Base-by-base conservation (phyloP, 2,329 filamentous ascomycete species). In the Achaetomium macrosporum region DNA sequence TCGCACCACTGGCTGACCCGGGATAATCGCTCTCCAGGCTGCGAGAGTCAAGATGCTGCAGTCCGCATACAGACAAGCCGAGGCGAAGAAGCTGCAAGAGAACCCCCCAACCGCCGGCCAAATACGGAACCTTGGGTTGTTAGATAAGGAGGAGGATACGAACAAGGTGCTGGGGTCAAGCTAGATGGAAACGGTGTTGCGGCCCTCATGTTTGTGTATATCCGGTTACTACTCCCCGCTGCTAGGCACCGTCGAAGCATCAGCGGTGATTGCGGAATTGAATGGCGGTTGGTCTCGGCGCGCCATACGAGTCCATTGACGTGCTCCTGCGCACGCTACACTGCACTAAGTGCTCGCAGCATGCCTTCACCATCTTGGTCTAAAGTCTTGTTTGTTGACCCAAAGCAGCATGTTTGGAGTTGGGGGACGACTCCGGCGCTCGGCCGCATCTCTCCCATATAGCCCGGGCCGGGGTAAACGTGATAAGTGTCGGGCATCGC, bases 101-200 rank as follows among this genome's bases (percentile, higher is more conserved):
- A 84, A 89, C 65, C 86, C 83, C 54, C 90, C 90, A 56, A 90
- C 82, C 59, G 87, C 88, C 5, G 89, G 88, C 55, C 83, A 93
- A 76, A 95, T 97, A 77, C 80, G 90, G 70, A 90, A 87, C 69
- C 71, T 97, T 57, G 92, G 92, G 42, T 71, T 96, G 60, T 66
- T 97, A 63, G 85, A 86, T 66, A 90, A 90, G 70, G 86, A 93
- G 61, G 88, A 95, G 63, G 88, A 93, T 63, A 82, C 84, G 51
- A 82, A 85, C 67, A 78, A 79, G 66, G 77, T 82, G 53, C 61
- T 81, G 47, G 73, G 71, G 35, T 49, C 59, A 47, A 66, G 57
- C 45, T 66, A 62, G 59, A 57, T 16, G 35, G 42, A 43, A 25
- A 42, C 41, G 36, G 45, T 33, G 33, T 42, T 13, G 31, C 30